phyloP scores from a whole-genome alignment of 768 basidiomycete genomes.

The Lentinula lateritia region DNA sequence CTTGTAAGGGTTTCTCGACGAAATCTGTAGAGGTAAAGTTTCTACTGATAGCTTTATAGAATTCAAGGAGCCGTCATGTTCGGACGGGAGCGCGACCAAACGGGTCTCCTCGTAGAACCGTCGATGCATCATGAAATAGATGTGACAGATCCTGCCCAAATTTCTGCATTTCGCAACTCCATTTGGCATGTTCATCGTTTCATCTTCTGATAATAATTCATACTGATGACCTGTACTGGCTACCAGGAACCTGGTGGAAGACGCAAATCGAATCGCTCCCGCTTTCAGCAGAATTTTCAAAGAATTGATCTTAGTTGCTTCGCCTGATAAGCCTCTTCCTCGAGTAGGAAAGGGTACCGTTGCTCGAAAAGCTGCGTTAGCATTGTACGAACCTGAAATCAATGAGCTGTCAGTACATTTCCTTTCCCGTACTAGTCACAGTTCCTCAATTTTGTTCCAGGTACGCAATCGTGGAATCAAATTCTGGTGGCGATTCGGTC shows the following conservation, averaged over 20 bases:
- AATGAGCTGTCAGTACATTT: conserved; percentile 30
- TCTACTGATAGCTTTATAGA: neutral
- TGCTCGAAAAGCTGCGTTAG: conserved; percentile 36
- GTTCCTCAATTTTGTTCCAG: neutral
- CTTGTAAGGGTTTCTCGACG: conserved; percentile 18
- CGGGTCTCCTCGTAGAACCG: conserved; percentile 29
- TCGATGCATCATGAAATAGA: conserved; percentile 21
- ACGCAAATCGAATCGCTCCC: conserved; percentile 40
- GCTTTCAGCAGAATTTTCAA: conserved; percentile 43
- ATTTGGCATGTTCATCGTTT: conserved; percentile 26
- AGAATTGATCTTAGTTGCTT: conserved; percentile 44
- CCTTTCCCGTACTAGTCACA: too few relatives aligned
- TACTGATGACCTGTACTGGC: neutral
- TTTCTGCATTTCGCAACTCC: conserved; percentile 26
- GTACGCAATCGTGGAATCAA: neutral
- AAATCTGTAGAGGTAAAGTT: neutral
- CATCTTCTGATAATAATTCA: neutral
- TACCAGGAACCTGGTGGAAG: conserved; percentile 32
- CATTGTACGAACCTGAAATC: conserved; percentile 40
- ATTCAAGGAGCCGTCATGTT: conserved; percentile 36
- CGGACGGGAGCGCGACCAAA: conserved; percentile 30
- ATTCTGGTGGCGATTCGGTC: conserved; percentile 1
- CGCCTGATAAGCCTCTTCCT: conserved; percentile 31
- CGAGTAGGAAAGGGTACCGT: conserved; percentile 45
- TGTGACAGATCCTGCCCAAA: conserved; percentile 11